phyloP scores from a whole-genome alignment of 257 asterid species.

The Petunia secreta region DNA sequence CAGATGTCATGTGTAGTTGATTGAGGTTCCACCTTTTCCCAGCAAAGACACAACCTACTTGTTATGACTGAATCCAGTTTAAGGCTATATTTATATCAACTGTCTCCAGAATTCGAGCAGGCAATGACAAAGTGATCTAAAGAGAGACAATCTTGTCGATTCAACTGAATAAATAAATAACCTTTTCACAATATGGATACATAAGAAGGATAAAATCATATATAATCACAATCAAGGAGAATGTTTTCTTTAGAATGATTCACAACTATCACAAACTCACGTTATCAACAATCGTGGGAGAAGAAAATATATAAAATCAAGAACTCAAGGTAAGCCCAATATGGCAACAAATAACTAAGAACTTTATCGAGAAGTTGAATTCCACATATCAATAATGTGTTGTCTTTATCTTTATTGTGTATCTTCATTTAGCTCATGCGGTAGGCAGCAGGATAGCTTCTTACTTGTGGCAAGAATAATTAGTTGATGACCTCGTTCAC shows the following conservation, averaged over 20 bases:
- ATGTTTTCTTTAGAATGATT: constrained; percentile 27
- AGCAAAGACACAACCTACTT: neutral
- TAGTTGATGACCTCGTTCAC: constrained; percentile 41
- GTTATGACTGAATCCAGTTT: neutral
- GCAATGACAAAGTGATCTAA: neutral
- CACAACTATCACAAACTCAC: constrained; percentile 32
- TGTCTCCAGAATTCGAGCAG: neutral
- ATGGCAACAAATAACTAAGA: neutral
- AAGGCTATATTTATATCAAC: constrained; percentile 3
- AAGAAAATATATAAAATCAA: constrained; percentile 7
- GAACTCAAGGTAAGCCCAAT: neutral
- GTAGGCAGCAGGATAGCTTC: constrained; percentile 17
- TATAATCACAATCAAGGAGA: constrained; percentile 19
- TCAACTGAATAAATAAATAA: constrained; percentile 21
- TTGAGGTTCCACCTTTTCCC: neutral
- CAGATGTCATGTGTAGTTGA: neutral
- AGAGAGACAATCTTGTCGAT: neutral
- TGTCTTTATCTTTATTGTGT: neutral
- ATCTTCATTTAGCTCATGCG: neutral
- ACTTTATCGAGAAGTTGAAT: neutral
- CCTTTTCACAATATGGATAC: constrained; percentile 6
- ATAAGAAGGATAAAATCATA: constrained; percentile 14
- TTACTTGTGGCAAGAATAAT: constrained; percentile 22
- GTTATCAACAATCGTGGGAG: neutral
- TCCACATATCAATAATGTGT: neutral